Conservation (phyloP, 2,329 filamentous ascomycete genomes). For the Chaetomium sp. region DNA sequence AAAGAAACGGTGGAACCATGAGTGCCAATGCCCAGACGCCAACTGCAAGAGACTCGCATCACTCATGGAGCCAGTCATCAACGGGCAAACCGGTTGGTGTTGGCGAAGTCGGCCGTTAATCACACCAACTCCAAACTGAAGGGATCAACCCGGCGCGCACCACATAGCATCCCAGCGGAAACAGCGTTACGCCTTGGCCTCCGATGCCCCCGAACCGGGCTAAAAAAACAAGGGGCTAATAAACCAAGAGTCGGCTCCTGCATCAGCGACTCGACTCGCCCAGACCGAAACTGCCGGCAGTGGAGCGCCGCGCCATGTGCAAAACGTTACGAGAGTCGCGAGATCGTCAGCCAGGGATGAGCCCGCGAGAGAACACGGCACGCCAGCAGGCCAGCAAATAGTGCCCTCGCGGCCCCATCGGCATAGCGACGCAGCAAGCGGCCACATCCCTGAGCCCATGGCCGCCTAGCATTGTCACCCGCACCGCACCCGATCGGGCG, state of each 20-base stretch:
- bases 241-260: neutral
- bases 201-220: too few relatives aligned
- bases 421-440: neutral
- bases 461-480: neutral
- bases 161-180: neutral
- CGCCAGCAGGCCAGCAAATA: neutral
- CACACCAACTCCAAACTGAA: neutral
- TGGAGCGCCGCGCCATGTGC: neutral
- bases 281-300: neutral
- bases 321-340: neutral
- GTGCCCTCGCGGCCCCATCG: neutral
- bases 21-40: neutral
- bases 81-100: neutral
- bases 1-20: neutral
- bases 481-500: neutral
- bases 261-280: neutral
- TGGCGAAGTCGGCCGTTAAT: neutral
- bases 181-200: neutral
- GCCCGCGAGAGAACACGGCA: neutral
- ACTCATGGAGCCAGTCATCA: neutral
- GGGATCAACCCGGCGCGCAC: neutral
- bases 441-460: neutral
- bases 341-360: neutral
- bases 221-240: neutral
- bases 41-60: neutral